phyloP scores from a whole-genome alignment of 2,329 filamentous ascomycete species.

The Ramichloridium luteum region DNA sequence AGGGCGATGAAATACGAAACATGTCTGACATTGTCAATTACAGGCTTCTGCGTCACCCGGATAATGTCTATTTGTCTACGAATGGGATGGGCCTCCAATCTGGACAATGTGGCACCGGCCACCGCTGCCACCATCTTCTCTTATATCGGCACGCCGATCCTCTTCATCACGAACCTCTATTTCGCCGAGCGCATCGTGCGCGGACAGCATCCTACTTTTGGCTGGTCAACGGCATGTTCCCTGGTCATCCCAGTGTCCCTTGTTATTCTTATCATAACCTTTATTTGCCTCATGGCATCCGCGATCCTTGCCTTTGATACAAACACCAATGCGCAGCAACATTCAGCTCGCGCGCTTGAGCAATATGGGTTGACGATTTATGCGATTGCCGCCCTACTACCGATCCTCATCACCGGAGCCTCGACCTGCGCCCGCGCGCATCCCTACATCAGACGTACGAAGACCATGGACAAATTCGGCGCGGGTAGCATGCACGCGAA shows the following conservation, averaged over 20 bases:
- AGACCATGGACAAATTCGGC: slow-evolving; percentile 49
- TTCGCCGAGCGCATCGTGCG: slow-evolving; percentile 65
- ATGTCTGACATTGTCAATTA: slow-evolving; percentile 7
- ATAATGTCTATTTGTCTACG: slow-evolving; percentile 37
- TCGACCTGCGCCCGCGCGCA: slow-evolving; percentile 34
- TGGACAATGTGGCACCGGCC: slow-evolving; percentile 32
- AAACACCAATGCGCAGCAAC: slow-evolving; percentile 36
- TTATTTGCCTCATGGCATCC: slow-evolving; percentile 54
- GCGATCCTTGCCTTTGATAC: slow-evolving; percentile 58
- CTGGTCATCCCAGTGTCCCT: slow-evolving; percentile 47
- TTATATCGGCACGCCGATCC: slow-evolving; percentile 58
- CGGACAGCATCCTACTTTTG: slow-evolving; percentile 56
- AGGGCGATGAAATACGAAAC: not conserved
- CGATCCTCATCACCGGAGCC: slow-evolving; percentile 44
- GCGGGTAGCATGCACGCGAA: slow-evolving; percentile 54
- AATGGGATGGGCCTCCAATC: slow-evolving; percentile 42
- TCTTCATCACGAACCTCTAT: slow-evolving; percentile 68
- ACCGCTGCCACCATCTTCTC: slow-evolving; percentile 57
- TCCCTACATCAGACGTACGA: slow-evolving; percentile 11
- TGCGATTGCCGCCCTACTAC: slow-evolving; percentile 53
- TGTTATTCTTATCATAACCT: slow-evolving; percentile 43
- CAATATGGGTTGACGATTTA: slow-evolving; percentile 51
- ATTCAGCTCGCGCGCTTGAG: slow-evolving; percentile 50
- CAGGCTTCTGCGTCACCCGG: slow-evolving; percentile 41
- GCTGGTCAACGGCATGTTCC: slow-evolving; percentile 50